Conservation (phyloP, 176 grass and related monocot genomes). For the Musa itinerans region DNA sequence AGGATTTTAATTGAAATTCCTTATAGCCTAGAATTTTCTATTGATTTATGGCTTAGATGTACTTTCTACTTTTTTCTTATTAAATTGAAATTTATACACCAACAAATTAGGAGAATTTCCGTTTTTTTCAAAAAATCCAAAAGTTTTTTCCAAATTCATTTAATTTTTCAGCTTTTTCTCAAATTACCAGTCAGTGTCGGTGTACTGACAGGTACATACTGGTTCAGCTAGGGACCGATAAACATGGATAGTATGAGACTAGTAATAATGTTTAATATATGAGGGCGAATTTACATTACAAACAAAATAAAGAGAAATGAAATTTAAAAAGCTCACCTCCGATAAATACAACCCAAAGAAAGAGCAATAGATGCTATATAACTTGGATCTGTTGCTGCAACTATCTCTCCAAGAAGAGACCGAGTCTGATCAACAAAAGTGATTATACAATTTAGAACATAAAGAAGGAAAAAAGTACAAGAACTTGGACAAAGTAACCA, state of each 20-base stretch:
- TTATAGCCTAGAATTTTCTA: too few relatives aligned
- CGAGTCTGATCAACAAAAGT: slow-evolving; percentile 54
- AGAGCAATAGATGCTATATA: slow-evolving; percentile 71
- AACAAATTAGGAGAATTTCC: background rate
- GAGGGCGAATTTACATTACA: background rate
- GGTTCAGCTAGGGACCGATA: too few relatives aligned
- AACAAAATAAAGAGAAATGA: background rate
- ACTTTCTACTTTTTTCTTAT: too few relatives aligned
- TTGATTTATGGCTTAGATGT: too few relatives aligned
- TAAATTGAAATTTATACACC: too few relatives aligned
- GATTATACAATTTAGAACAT: slow-evolving; percentile 15
- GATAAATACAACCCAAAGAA: slow-evolving; percentile 89
- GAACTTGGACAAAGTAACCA: too few relatives aligned
- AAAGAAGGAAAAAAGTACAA: slow-evolving; percentile 3
- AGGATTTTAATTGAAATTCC: too few relatives aligned
- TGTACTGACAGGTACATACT: too few relatives aligned
- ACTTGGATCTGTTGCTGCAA: slow-evolving; percentile 49
- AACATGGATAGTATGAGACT: too few relatives aligned
- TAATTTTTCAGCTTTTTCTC: too few relatives aligned
- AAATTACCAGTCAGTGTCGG: too few relatives aligned
- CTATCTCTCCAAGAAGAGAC: slow-evolving; percentile 80
- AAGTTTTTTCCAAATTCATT: background rate
- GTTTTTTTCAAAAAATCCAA: background rate
- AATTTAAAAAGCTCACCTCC: slow-evolving; percentile 32
- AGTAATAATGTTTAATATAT: too few relatives aligned